Conservation (phyloP, 2,329 filamentous ascomycete genomes). For the Fusarium circinatum region DNA sequence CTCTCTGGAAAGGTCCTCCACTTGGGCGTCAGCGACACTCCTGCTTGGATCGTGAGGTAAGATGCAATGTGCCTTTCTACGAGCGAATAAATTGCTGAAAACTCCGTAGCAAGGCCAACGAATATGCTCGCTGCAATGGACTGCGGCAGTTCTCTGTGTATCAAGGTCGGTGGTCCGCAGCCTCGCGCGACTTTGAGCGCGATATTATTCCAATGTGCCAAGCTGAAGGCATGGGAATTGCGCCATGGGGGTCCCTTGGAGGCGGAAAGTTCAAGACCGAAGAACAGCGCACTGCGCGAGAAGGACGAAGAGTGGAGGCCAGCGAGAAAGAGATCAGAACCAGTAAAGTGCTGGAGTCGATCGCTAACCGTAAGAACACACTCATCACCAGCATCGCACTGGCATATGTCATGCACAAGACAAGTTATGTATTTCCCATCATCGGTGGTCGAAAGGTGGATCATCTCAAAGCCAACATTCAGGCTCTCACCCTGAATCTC, state of each 20-base stretch:
- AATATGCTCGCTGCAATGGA: slow-evolving; percentile 77
- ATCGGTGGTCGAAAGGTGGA: slow-evolving; percentile 75
- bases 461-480: slow-evolving; percentile 76
- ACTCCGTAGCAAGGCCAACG: slow-evolving; percentile 64
- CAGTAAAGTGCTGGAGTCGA: slow-evolving; percentile 58
- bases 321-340: slow-evolving; percentile 64
- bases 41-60: slow-evolving; percentile 72
- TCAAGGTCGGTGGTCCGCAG: slow-evolving; percentile 55
- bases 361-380: slow-evolving; percentile 58
- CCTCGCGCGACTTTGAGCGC: slow-evolving; percentile 53
- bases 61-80: not conserved
- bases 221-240: slow-evolving; percentile 61
- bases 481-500: slow-evolving; percentile 70
- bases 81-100: slow-evolving; percentile 4
- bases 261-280: slow-evolving; percentile 59
- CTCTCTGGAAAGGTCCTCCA: slow-evolving; percentile 70
- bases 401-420: slow-evolving; percentile 79
- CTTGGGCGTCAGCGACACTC: slow-evolving; percentile 74
- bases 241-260: slow-evolving; percentile 68
- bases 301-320: slow-evolving; percentile 53
- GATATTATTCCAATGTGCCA: slow-evolving; percentile 58
- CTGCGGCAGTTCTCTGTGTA: slow-evolving; percentile 72
- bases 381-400: slow-evolving; percentile 65
- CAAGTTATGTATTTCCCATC: slow-evolving; percentile 78
- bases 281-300: slow-evolving; percentile 47